Percentiles rank a stretch among this genome's conserved stretches.
Evolutionary conservation across 2,329 filamentous ascomycete species (phyloP).

Genomic region (Pestalotiopsis sp.): DNA sequence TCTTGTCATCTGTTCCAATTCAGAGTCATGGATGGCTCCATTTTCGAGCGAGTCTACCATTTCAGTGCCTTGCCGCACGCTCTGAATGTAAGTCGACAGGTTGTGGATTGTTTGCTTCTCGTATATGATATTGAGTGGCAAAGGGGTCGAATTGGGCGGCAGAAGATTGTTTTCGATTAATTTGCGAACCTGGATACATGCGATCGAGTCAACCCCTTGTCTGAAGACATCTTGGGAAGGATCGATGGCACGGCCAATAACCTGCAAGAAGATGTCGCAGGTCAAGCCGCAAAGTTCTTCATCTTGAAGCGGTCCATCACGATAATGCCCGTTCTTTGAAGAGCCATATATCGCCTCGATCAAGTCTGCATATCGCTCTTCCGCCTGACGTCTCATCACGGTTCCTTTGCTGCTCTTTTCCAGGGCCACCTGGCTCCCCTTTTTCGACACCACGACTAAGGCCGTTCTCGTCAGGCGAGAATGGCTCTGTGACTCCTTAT

Average conservation of each 20-base stretch:
- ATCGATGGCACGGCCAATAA: slow-evolving; percentile 29
- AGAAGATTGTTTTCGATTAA: slow-evolving; percentile 29
- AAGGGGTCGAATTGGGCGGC: background rate
- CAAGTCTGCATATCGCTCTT: slow-evolving; percentile 45
- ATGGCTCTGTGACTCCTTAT: slow-evolving; percentile 50
- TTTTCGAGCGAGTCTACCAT: background rate
- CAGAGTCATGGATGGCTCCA: slow-evolving; percentile 7
- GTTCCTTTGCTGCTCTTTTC: slow-evolving; percentile 66
- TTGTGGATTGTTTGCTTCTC: slow-evolving; percentile 55
- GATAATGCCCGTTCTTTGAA: background rate
- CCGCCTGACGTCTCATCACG: slow-evolving; percentile 51
- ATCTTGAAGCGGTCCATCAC: slow-evolving; percentile 17
- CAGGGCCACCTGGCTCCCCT: slow-evolving; percentile 37
- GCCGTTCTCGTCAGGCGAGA: slow-evolving; percentile 51
- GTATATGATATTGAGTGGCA: slow-evolving; percentile 62
- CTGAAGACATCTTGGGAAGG: slow-evolving; percentile 54
- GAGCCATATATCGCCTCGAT: slow-evolving; percentile 48
- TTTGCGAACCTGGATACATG: slow-evolving; percentile 53
- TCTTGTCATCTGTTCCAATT: slow-evolving; percentile 25
- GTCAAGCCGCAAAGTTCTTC: slow-evolving; percentile 37
- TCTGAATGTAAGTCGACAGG: slow-evolving; percentile 24
- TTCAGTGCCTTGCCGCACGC: slow-evolving; percentile 2
- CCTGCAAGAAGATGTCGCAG: slow-evolving; percentile 29
- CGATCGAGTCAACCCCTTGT: slow-evolving; percentile 62
- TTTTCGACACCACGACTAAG: slow-evolving; percentile 46